Evolutionary conservation across 116 monocot species (phyloP).

Genomic region (Phalaenopsis hybrid): DNA sequence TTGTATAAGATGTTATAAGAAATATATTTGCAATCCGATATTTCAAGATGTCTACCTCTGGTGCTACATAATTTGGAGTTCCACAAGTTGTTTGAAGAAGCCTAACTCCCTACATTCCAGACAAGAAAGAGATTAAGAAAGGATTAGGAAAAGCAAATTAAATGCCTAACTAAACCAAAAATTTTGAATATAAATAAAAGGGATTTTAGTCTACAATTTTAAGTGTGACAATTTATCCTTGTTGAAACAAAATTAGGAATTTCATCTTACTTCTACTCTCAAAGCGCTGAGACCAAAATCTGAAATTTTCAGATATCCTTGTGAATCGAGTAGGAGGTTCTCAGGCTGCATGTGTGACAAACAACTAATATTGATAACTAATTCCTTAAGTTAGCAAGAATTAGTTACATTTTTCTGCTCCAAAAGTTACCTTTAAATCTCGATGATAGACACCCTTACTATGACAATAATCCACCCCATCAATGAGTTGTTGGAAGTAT

Average conservation of each 20-base stretch:
- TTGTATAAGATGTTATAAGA: neutral
- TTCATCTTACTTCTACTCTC: constrained; percentile 50
- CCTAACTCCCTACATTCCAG: constrained; percentile 42
- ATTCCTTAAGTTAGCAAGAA: constrained; percentile 14
- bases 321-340: constrained; percentile 91
- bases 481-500: constrained; percentile 96
- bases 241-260: neutral
- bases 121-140: neutral
- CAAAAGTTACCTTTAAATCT: constrained; percentile 68
- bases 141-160: neutral
- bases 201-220: neutral
- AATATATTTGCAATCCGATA: constrained; percentile 1
- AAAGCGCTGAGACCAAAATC: constrained; percentile 93
- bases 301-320: constrained; percentile 87
- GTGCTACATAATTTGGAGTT: constrained; percentile 97
- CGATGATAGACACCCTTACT: constrained; percentile 89
- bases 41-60: constrained; percentile 51
- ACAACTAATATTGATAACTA: neutral
- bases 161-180: neutral
- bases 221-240: neutral
- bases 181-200: neutral
- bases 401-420: neutral
- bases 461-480: constrained; percentile 91
- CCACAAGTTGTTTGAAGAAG: constrained; percentile 89
- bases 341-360: constrained; percentile 68